Base-by-base conservation (phyloP, 495 filamentous ascomycete genomes). In the Hypoxylon intermedium region DNA sequence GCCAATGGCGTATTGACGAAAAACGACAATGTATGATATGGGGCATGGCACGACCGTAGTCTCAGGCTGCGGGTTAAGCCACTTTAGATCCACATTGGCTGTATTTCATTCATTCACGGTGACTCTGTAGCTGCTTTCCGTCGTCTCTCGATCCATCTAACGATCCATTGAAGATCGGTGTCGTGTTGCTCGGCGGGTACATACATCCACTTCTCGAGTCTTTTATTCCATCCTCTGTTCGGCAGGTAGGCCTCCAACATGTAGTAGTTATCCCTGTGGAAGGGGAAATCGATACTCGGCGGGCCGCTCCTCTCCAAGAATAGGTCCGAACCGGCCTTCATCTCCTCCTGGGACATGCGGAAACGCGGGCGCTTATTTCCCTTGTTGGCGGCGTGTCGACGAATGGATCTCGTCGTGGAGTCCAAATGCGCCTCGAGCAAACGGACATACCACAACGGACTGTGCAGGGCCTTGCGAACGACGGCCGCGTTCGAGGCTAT, bases 181-280 rank as follows among this genome's bases (percentile, higher is more conserved):
- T 79, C 76, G 40, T 82, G 79, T 53, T 78, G 72, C 5, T 71
- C 66, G 2, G 67, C 74, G 3, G 75, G 71, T 9, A 76, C 47
- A 38, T 80, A 83, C 19, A 77, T 59, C 79, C 78, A 83, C 23
- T 50, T 54, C 19, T 72, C n/a, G n/a, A n/a, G n/a, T 49, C 0
- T 61, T 42, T 1, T 72, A 31, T 65, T 75, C 80, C 80, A 82
- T 7, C 70, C 70, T 23, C 80, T 74, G 37, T 75, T 73, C 1
- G 80, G 80, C 16, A 82, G 43, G 48, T 77, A 83, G 9, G 74
- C 78, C 58, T 79, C 75, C 9, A 84, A 71, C 70, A 80, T 73
- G 62, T 84, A 83, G 59, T 85, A 85, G 16, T 77, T 76, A 51
- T 84, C 83, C 23, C 82, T 70, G 44, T 79, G 68, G 44, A 70